Evolutionary conservation across 768 basidiomycete species (phyloP).

Genomic region (Boletus rubropictus): DNA sequence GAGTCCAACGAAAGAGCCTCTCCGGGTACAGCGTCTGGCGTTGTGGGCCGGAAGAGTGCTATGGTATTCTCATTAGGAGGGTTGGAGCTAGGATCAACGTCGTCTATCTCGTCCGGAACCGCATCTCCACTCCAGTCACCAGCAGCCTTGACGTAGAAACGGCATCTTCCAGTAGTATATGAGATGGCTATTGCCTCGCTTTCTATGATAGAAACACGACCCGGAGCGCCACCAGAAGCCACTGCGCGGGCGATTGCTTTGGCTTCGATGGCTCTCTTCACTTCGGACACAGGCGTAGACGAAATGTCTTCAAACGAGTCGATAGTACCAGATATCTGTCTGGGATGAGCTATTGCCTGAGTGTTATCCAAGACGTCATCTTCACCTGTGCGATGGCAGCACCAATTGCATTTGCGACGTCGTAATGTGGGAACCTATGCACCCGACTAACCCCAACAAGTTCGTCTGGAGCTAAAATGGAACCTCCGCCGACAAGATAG

Average conservation of each 20-base stretch:
- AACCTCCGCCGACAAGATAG: conserved; percentile 62
- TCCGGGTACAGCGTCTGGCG: conserved; percentile 6
- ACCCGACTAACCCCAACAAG: conserved; percentile 50
- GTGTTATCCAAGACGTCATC: neutral
- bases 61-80: conserved; percentile 4
- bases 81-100: neutral
- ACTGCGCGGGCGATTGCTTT: conserved; percentile 42
- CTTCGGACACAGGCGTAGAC: conserved; percentile 28
- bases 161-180: conserved; percentile 30
- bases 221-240: conserved; percentile 40
- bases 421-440: conserved; percentile 44
- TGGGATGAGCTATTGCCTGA: conserved; percentile 2
- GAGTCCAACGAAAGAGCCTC: conserved; percentile 12
- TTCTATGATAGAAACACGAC: conserved; percentile 47
- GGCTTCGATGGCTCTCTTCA: conserved; percentile 31
- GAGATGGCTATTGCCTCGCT: conserved; percentile 46
- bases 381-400: conserved; percentile 41
- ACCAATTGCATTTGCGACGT: conserved; percentile 60
- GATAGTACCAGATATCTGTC: conserved; percentile 39
- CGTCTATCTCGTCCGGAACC: conserved; percentile 20
- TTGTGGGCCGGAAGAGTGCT: neutral
- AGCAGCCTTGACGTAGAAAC: conserved; percentile 54
- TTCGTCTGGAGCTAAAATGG: conserved; percentile 48
- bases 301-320: conserved; percentile 42
- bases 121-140: conserved; percentile 40